Conservation (phyloP, 2,329 filamentous ascomycete genomes). For the Colletotrichum acutatum region DNA sequence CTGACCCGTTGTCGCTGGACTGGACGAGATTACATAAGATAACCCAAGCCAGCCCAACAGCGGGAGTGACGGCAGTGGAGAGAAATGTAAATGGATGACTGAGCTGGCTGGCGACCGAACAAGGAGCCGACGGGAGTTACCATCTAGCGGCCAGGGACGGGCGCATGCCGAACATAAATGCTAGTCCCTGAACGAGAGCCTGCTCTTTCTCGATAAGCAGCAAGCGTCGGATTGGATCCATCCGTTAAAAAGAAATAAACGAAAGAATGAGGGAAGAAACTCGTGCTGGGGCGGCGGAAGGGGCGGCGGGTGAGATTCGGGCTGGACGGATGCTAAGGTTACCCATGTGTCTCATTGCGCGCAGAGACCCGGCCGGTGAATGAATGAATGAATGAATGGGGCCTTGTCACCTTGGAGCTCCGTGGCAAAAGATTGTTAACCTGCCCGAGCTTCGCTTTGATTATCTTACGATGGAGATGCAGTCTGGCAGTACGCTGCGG, state of each 20-base stretch:
- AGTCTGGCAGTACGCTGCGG: background rate
- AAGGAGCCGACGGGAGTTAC: background rate
- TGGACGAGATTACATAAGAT: constrained; percentile 9
- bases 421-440: background rate
- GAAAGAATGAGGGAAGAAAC: background rate
- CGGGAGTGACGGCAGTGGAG: background rate
- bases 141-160: background rate
- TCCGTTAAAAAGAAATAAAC: background rate
- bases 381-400: background rate
- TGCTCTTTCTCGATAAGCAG: background rate
- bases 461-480: background rate
- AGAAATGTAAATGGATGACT: background rate
- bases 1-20: background rate
- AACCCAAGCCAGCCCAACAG: background rate
- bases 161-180: constrained; percentile 1
- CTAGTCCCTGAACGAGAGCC: background rate
- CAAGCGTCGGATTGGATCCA: background rate
- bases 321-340: constrained; percentile 2
- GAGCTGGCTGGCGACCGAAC: constrained; percentile 2
- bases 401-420: background rate
- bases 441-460: background rate
- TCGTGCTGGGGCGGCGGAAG: constrained; percentile 9
- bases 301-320: constrained; percentile 19
- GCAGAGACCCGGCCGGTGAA: background rate
- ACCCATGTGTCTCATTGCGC: background rate